Evolutionary conservation across 495 filamentous ascomycete genomes (phyloP), one percentile per base, ranked within the genome.

Genomic region (Lophium mytilinum): DNA sequence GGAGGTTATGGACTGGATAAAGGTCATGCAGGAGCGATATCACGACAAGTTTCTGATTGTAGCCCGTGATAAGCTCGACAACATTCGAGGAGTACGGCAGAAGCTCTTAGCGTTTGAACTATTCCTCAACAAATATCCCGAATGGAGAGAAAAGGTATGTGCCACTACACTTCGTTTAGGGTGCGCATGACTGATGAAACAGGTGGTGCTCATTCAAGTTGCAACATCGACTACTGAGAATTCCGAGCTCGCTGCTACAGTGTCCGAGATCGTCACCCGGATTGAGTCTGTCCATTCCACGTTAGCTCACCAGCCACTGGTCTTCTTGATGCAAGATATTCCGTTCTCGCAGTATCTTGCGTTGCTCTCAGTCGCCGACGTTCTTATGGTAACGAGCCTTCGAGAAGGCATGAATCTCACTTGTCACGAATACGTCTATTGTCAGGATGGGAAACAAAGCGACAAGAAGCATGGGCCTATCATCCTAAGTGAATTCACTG

Each of bases 331-430:
- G 71, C 91, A 96, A 70, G 91, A 96, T 62, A 88, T 96, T 57
- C 83, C 84, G 36, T 95, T 93, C 64, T 73, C 86, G 0, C 90
- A 96, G 61, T 96, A 95, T 59, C 81, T 96, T 7, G 91, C 90
- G 7, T 76, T 96, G 15, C 79, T 95, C 41, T 87, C 86, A 15
- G 85, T 93, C 21, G 91, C 91, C 3, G 90, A 96, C 71, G 87
- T 84, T 18, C 75, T 96, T 34, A 91, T 95, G 81, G 90, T 96
- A 66, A 90, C 91, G 6, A 90, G 87, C 68, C 81, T 96, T 52
- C 88, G 91, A 48, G 91, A 96, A 66, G 91, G 91, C 41, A 96
- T 96, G 91, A 95, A 95, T 64, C 72, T 96, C 37, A 94, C 91
- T 7, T 87, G 83, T 45, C 91, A 96, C 66, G 91, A 96, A 71